These are phyloP conservation scores for Phycomyces nitens DNA, from an alignment of 192 early-diverging fungal species.

Conservation along the genomic window DNA sequence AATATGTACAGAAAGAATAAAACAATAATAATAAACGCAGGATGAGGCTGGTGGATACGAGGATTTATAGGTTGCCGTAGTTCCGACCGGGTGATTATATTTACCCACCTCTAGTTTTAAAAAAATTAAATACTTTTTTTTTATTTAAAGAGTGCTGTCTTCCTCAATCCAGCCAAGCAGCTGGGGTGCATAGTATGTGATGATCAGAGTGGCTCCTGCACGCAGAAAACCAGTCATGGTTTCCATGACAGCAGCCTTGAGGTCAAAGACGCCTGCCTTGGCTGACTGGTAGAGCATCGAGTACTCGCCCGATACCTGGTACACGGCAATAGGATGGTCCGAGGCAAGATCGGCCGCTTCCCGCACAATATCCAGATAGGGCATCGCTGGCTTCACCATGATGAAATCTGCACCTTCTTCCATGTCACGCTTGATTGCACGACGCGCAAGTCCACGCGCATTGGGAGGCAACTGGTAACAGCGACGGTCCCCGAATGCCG, in stretches of 20 bases:
- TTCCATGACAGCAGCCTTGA: slow-evolving; percentile 85
- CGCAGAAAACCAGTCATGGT: slow-evolving; percentile 75
- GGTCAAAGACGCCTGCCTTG: slow-evolving; percentile 75
- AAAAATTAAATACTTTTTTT: too few relatives aligned
- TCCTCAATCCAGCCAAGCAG: slow-evolving; percentile 88
- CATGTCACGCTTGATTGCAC: slow-evolving; percentile 85
- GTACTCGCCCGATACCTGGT: slow-evolving; percentile 92
- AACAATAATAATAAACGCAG: too few relatives aligned
- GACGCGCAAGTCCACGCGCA: slow-evolving; percentile 84
- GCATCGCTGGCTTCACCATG: slow-evolving; percentile 96
- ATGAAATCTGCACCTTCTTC: slow-evolving; percentile 94
- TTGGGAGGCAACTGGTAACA: slow-evolving; percentile 93
- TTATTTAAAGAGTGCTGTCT: neutral
- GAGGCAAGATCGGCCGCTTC: slow-evolving; percentile 74
- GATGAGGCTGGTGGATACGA: too few relatives aligned
- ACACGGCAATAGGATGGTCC: slow-evolving; percentile 92
- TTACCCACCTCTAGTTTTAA: too few relatives aligned
- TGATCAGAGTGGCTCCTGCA: slow-evolving; percentile 89
- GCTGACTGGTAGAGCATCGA: slow-evolving; percentile 85
- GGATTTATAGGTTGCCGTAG: too few relatives aligned
- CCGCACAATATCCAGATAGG: slow-evolving; percentile 93
- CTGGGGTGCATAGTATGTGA: slow-evolving; percentile 95
- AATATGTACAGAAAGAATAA: too few relatives aligned
- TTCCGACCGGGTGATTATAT: too few relatives aligned
- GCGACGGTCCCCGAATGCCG: slow-evolving; percentile 84